Conservation (phyloP, 2,329 filamentous ascomycete genomes). For the Ophioceras dolichostomum region DNA sequence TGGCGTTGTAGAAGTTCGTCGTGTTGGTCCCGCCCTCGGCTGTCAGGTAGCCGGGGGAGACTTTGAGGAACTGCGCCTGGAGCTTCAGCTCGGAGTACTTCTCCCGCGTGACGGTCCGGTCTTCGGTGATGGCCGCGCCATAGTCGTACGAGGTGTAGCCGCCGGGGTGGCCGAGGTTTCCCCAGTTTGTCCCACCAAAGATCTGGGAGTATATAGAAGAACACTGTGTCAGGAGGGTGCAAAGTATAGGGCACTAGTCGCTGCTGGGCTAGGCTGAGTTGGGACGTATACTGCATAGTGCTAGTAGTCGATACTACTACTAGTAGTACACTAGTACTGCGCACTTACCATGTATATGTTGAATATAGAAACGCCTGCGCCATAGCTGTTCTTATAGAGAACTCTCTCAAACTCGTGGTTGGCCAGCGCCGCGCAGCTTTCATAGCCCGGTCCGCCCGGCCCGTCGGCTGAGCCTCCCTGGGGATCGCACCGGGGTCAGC, state of each 20-base stretch:
- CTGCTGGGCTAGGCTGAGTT: not conserved
- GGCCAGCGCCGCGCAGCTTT: constrained; percentile 50
- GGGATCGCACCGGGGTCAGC: not conserved
- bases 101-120: constrained; percentile 27
- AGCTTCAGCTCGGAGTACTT: constrained; percentile 59
- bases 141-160: constrained; percentile 50
- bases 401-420: constrained; percentile 67
- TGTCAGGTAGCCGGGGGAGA: not conserved
- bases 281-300: too few species aligned
- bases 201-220: constrained; percentile 25
- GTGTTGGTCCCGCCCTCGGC: not conserved
- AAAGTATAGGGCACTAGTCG: not conserved
- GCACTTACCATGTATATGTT: constrained; percentile 60
- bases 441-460: constrained; percentile 62
- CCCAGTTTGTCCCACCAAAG: constrained; percentile 75
- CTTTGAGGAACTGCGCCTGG: not conserved
- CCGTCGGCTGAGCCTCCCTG: constrained; percentile 44
- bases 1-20: not conserved
- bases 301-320: too few species aligned
- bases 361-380: constrained; percentile 53
- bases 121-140: constrained; percentile 17
- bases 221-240: too few species aligned
- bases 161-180: constrained; percentile 59
- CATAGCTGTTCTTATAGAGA: constrained; percentile 66
- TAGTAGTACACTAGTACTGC: too few species aligned